Evolutionary conservation across 306 rosid species (phyloP), one percentile per base, ranked within the genome.

Genomic region (Sphenostylis stenocarpa): DNA sequence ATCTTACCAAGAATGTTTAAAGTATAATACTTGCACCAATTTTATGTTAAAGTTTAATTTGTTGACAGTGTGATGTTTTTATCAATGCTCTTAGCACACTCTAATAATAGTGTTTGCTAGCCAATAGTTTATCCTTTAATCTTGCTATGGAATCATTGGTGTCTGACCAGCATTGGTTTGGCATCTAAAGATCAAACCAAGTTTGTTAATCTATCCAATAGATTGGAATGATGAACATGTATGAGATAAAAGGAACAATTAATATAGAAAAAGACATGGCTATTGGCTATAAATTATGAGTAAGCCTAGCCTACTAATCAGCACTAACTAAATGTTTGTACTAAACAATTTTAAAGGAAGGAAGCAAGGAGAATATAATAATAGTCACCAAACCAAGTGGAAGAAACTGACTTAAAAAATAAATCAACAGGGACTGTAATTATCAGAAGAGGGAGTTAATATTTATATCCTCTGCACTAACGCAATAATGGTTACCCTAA

Each of bases 281-380:
- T 39, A 39, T 11, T 9, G 41, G 21, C 38, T 31, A 84, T 20
- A 45, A 58, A 77, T 7, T 8, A 36, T 51, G 33, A 73, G 71
- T 21, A 44, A 56, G 58, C 60, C 70, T 65, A 43, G 31, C 29
- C 74, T 62, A 63, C 68, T 74, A 63, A 77, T 79, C 33, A 55
- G 36, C 73, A 60, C 83, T 67, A 49, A 64, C 70, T 43, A 48
- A 53, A 43, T 62, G 10, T 65, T 71, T 71, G 9, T 14, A 21
- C 39, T 45, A 43, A 77, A 82, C 70, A 63, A 76, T 2, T 67
- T 10, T 51, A 78, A 68, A 49, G 83, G 33, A 51, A 56, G 33
- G 44, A 77, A 67, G 81, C 64, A 68, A 68, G 55, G 11, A 36
- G 62, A 73, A 78, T 78, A 73, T 67, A 57, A 45, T 63, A 67